A percentile compares a stretch with the other conserved stretches of the same genome.
phyloP scores from a whole-genome alignment of 2,329 filamentous ascomycete genomes.

The Sphaerulina vaccinii region DNA sequence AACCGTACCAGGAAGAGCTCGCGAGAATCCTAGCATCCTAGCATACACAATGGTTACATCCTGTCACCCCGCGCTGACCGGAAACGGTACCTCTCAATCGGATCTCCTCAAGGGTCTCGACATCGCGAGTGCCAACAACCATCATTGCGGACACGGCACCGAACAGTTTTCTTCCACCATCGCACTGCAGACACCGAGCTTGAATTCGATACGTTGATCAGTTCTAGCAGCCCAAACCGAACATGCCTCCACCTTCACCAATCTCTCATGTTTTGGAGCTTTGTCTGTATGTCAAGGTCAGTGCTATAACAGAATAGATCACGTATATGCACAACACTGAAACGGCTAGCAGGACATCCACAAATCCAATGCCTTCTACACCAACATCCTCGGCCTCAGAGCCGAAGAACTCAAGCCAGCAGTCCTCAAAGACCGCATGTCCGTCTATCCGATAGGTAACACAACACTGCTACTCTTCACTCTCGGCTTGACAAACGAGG shows the following conservation, averaged over 20 bases:
- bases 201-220: not conserved
- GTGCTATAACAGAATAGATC: not conserved
- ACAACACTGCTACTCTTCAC: slow-evolving; percentile 19
- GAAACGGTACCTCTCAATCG: too few species aligned
- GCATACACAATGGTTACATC: too few species aligned
- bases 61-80: too few species aligned
- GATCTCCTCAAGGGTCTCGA: too few species aligned
- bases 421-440: slow-evolving; percentile 14
- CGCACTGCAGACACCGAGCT: too few species aligned
- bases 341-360: not conserved
- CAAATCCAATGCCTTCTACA: slow-evolving; percentile 13
- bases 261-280: slow-evolving; percentile 19
- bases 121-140: too few species aligned
- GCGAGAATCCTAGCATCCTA: too few species aligned
- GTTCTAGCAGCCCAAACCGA: not conserved
- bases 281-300: slow-evolving; percentile 17
- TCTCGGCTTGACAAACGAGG: slow-evolving; percentile 10
- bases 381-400: slow-evolving; percentile 11
- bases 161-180: too few species aligned
- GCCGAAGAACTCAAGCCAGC: slow-evolving; percentile 8
- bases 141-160: too few species aligned
- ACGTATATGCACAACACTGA: not conserved
- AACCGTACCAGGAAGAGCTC: too few species aligned
- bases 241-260: slow-evolving; percentile 5
- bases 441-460: slow-evolving; percentile 14